Evolutionary conservation across 306 rosid genomes (phyloP).

Genomic region (Castanopsis chinensis): DNA sequence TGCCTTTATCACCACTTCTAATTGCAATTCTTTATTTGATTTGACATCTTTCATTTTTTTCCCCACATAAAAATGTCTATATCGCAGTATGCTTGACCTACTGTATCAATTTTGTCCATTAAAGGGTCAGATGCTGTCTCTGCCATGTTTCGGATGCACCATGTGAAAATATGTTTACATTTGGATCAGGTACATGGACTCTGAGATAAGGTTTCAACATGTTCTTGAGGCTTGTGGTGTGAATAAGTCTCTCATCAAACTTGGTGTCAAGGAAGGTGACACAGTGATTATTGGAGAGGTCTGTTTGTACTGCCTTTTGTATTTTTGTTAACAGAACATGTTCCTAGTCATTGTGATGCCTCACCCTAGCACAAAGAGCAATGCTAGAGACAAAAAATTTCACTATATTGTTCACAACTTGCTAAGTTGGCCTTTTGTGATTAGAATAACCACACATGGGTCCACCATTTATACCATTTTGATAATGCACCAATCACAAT

Average conservation of each 20-base stretch:
- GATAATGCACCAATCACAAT: no score
- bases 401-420: no score
- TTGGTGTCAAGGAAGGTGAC: conserved; percentile 86
- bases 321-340: conserved; percentile 3
- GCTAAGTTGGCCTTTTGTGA: no score
- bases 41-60: background rate
- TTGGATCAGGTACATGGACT: conserved; percentile 67
- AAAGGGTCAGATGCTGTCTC: background rate
- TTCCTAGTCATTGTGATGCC: conserved; percentile 17
- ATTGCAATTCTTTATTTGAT: background rate
- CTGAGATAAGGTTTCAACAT: conserved; percentile 91
- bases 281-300: conserved; percentile 80
- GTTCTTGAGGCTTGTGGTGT: conserved; percentile 96
- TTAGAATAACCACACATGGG: no score
- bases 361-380: conserved; percentile 7
- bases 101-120: background rate
- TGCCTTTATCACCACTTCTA: background rate
- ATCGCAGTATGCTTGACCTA: background rate
- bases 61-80: background rate
- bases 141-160: conserved; percentile 12
- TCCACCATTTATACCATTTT: no score
- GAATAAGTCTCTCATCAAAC: conserved; percentile 75
- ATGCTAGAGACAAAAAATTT: background rate
- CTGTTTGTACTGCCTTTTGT: conserved; percentile 18
- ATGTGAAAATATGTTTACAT: conserved; percentile 16